Conservation (phyloP, 768 basidiomycete genomes). For the Daedaleopsis sinensis region DNA sequence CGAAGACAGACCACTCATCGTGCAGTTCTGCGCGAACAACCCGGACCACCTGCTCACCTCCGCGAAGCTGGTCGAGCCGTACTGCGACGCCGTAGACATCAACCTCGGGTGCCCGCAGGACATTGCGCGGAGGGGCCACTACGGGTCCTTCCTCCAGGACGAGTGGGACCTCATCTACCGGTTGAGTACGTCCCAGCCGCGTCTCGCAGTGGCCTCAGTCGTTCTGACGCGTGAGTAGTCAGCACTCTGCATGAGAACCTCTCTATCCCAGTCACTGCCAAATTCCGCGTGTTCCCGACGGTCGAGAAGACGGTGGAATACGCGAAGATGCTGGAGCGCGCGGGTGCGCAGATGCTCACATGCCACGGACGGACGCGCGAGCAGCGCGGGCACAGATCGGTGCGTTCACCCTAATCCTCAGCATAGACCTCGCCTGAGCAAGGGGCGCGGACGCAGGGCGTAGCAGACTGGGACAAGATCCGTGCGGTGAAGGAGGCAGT, state of each 20-base stretch:
- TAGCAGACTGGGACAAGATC: constrained; percentile 91
- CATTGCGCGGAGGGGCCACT: constrained; percentile 84
- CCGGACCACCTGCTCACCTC: constrained; percentile 76
- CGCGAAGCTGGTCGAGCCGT: constrained; percentile 72
- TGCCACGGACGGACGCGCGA: constrained; percentile 92
- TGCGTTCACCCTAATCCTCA: constrained; percentile 35
- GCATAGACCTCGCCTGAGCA: background rate
- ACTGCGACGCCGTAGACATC: constrained; percentile 93
- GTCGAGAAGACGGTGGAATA: constrained; percentile 90
- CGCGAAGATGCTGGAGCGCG: constrained; percentile 92
- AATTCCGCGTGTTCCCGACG: constrained; percentile 89
- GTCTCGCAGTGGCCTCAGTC: background rate
- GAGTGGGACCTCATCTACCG: constrained; percentile 89
- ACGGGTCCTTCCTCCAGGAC: constrained; percentile 91
- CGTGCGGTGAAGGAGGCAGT: constrained; percentile 89
- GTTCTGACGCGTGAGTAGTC: constrained; percentile 49
- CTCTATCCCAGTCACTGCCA: constrained; percentile 91
- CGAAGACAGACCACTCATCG: constrained; percentile 81
- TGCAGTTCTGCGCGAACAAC: constrained; percentile 95
- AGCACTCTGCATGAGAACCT: constrained; percentile 84
- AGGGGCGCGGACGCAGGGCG: constrained; percentile 49
- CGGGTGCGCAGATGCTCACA: constrained; percentile 93
- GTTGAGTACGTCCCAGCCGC: constrained; percentile 56
- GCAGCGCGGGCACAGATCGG: constrained; percentile 84
- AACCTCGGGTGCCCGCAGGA: constrained; percentile 96